Base-by-base conservation (phyloP, 1,284 basidiomycete genomes). In the Ustilago lituana region DNA sequence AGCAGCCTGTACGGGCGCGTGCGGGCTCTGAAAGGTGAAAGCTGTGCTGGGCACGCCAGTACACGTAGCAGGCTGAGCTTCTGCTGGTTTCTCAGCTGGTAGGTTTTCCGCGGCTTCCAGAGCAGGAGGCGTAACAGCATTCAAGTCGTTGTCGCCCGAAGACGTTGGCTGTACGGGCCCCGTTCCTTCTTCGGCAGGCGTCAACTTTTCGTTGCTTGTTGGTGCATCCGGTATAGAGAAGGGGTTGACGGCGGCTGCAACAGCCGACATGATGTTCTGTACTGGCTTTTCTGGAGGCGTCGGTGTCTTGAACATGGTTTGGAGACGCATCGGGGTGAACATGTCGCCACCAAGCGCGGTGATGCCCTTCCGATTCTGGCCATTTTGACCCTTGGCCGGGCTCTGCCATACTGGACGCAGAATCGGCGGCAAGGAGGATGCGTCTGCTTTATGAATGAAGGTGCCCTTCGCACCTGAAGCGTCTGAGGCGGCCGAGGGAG, bases 291-390 rank as follows among this genome's bases (percentile, higher is more conserved):
- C 56, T 5, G 64, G 68, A 1, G 70, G 69, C 7, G 76, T 73
- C 4, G 76, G 74, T 12, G 74, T 70, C 35, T 72, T 68, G 52
- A 77, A 81, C 71, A 81, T 78, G 41, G 70, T 65, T 53, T 81
- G 76, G 4, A 81, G 67, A 37, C 71, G 72, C 56, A 77, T 73
- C 0, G 77, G 77, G 2, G 76, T 76, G 29, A 81, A 81, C 63
- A 81, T 77, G 52, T 81, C 77, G 22, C 77, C 76, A 7, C 77
- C 77, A 14, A 76, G 62, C 17, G 51, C 69, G 6, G 48, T n/a
- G 17, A 75, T 43, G 19, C 36, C 71, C 19, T 62, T 64, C 2
- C 45, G 19, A 6, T 61, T 57, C 24, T 32, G 51, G 10, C 37
- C 62, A 4, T 48, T 54, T 33, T 50, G 63, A 5, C 54, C 63